Evolutionary conservation across 495 filamentous ascomycete species (phyloP), one percentile per base, ranked within the genome.

Genomic region (Sordaria brevicollis): DNA sequence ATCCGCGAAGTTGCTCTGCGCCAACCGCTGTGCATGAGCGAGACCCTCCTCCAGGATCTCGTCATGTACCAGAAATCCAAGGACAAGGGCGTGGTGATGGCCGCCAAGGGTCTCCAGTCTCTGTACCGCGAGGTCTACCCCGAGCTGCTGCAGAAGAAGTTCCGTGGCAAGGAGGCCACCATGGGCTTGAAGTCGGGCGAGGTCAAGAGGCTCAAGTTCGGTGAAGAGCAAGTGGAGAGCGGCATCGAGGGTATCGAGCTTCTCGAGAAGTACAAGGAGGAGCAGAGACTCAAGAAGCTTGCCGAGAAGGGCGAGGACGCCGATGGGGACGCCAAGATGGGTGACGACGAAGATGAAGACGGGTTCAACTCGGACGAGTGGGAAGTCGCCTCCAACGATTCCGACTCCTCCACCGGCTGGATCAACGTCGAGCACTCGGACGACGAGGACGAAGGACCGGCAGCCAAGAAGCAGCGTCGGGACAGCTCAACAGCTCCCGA

Each of bases 11-110:
- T 99, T 13, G 97, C 95, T 77, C 89, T 88, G 3, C 85, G 95
- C 67, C 94, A 98, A 75, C 95, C 96, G 25, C 82, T 98, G 25
- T 95, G 94, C 19, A 98, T 99, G 91, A 93, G 91, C 72, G 91
- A 96, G 71, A 96, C 94, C 0, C 83, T 98, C 13, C 83, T 99
- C n/a, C 95, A 98, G 78, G 95, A 99, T 82, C 81, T 99, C 37
- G 93, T 97, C 15, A 89, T 93, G 87, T 99, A 99, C 80, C 87
- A 93, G 69, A 96, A 94, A 81, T 95, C 92, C 77, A 98, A 98
- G 76, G 96, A 99, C 76, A 98, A 98, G 81, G 93, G 93, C 70
- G 92, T 96, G 13, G 91, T 96, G 85, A 98, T 99, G 94, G 96
- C 94, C 17, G 93, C 93, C 13, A 92, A 93, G 75, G 94, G 93